Conservation (phyloP, 164 flowering plant genomes). For the Dillenia suffruticosa region DNA sequence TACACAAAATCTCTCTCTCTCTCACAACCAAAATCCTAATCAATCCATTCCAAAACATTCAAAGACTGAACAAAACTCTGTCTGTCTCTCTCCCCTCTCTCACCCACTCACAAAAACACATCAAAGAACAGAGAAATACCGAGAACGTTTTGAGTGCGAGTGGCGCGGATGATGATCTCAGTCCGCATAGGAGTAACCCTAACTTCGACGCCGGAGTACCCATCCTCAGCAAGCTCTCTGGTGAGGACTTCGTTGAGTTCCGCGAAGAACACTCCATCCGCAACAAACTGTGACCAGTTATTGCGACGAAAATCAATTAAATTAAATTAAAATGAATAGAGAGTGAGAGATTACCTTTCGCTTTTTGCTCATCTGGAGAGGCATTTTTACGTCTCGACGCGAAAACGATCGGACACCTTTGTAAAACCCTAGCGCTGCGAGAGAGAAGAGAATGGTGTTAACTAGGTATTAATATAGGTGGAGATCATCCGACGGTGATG, state of each 20-base stretch:
- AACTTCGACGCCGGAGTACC: slow-evolving; percentile 72
- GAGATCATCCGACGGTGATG: slow-evolving; percentile 7
- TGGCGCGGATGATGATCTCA: slow-evolving; percentile 72
- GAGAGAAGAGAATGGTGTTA: not conserved
- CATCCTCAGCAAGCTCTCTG: slow-evolving; percentile 71
- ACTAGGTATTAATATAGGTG: not conserved
- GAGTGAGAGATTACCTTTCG: slow-evolving; percentile 35
- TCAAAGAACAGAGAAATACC: slow-evolving; percentile 25
- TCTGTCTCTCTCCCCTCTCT: too few species aligned
- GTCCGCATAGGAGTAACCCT: slow-evolving; percentile 74
- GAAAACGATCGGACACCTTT: not conserved
- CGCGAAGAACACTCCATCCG: slow-evolving; percentile 65
- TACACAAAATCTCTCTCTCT: not conserved
- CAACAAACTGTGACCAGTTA: slow-evolving; percentile 39
- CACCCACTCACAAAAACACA: not conserved
- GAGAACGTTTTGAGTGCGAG: slow-evolving; percentile 61
- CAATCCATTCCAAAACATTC: not conserved
- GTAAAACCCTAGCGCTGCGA: slow-evolving; percentile 15
- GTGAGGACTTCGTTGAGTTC: slow-evolving; percentile 60
- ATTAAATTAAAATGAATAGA: not conserved
- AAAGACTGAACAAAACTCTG: not conserved
- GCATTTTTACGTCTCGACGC: slow-evolving; percentile 21
- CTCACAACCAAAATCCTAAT: not conserved
- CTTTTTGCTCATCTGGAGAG: slow-evolving; percentile 67
- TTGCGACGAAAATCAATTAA: not conserved